These are phyloP conservation scores for Raffaelea arxii DNA, from an alignment of 2,329 filamentous ascomycete genomes.

Conservation along the genomic window DNA sequence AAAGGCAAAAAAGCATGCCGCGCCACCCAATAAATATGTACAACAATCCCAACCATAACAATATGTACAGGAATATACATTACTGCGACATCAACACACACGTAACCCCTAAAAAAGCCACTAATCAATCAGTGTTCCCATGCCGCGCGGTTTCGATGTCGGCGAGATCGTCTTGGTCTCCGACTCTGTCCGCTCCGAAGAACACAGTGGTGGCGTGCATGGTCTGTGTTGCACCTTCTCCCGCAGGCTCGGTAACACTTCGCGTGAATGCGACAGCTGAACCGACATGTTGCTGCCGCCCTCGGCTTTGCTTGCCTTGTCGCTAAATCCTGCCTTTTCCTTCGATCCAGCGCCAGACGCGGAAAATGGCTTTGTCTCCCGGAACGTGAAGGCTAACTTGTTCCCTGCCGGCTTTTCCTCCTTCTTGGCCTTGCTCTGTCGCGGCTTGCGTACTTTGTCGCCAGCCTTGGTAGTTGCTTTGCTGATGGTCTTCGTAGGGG, in stretches of 20 bases:
- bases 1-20: background rate
- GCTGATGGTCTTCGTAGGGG: slow-evolving; percentile 11
- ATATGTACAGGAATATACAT: background rate
- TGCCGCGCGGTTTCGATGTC: slow-evolving; percentile 27
- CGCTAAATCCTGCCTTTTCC: slow-evolving; percentile 5
- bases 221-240: background rate
- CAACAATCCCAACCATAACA: background rate
- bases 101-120: background rate
- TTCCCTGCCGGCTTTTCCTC: slow-evolving; percentile 13
- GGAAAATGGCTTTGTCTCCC: slow-evolving; percentile 29
- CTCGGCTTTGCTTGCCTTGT: background rate
- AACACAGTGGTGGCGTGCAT: background rate
- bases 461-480: slow-evolving; percentile 11
- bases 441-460: slow-evolving; percentile 13
- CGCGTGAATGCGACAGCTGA: background rate
- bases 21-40: background rate
- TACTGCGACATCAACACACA: background rate
- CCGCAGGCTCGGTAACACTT: background rate
- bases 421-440: slow-evolving; percentile 23
- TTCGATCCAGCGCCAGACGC: slow-evolving; percentile 8
- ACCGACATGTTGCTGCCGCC: too few relatives aligned
- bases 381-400: slow-evolving; percentile 31
- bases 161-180: slow-evolving; percentile 30
- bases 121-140: slow-evolving; percentile 26
- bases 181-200: background rate